These are phyloP conservation scores for Cryptosporidium sp. DNA, from an alignment of 169 alveolate genomes.

Conservation along the genomic window DNA sequence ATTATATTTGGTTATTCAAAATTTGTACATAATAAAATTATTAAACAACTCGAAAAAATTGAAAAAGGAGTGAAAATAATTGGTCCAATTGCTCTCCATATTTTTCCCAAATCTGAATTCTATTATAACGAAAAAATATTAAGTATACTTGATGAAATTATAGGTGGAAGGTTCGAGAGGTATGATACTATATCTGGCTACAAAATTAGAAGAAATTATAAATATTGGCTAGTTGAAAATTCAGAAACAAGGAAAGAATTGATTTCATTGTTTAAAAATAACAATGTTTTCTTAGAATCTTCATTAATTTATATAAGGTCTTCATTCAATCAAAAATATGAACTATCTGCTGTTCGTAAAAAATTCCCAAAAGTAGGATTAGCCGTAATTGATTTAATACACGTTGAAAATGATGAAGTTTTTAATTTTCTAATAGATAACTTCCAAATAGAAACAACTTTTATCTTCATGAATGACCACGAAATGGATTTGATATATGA, in stretches of 20 bases:
- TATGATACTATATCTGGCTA: not conserved
- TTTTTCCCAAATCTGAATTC: not conserved
- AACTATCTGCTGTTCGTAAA: conserved; percentile 16
- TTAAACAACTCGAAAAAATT: not conserved
- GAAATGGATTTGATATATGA: conserved; percentile 71
- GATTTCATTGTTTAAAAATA: conserved; percentile 14
- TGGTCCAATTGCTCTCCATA: conserved; percentile 55
- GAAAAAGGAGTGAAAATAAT: not conserved
- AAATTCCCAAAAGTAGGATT: conserved; percentile 30
- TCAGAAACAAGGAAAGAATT: conserved; percentile 16
- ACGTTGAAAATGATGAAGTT: conserved; percentile 45
- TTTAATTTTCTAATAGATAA: conserved; percentile 67
- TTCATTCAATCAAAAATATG: conserved; percentile 31
- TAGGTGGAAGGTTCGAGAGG: conserved; percentile 67
- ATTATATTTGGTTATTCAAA: conserved; percentile 59
- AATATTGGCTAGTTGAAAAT: conserved; percentile 50
- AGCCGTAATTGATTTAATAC: conserved; percentile 34
- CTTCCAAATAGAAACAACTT: conserved; percentile 68
- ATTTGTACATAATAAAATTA: conserved; percentile 2
- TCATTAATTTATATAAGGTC: conserved; percentile 54
- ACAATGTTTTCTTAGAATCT: conserved; percentile 17
- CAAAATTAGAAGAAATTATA: conserved; percentile 60
- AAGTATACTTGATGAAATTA: conserved; percentile 55
- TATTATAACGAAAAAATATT: not conserved
- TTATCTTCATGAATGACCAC: conserved; percentile 39